Base-by-base conservation (phyloP, 495 filamentous ascomycete species). In the Niebla homalea region DNA sequence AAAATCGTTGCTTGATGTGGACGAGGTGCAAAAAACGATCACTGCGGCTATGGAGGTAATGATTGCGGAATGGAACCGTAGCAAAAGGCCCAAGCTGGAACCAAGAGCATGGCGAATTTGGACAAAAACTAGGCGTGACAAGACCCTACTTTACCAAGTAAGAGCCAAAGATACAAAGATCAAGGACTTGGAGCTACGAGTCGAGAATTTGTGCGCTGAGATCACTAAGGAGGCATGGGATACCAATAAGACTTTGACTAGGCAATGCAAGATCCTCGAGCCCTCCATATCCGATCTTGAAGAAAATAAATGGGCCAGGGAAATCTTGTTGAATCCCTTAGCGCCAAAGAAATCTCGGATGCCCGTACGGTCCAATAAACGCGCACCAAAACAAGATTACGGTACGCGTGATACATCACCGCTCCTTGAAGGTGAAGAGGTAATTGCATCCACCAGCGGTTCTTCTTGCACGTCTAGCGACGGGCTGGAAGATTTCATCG, bases 101-200 rank as follows among this genome's bases (percentile, higher is more conserved):
- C 54, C 48, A 12, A 75, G 71, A 43, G 82, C 83, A 0, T 76
- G 72, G 54, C 63, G 55, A n/a, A 52, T 82, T 14, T 94, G 89
- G 86, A 67, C 64, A 15, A 67, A 58, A 23, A 70, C 68, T 2
- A 74, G 59, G 51, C 60, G 57, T n/a, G 48, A 58, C 21, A 60
- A 58, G 41, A 60, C 46, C 20, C 53, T 49, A n/a, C 64, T 60
- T 43, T 57, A 56, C 5, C 58, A 62, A 32, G 65, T 65, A n/a
- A 57, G 51, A 22, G 36, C n/a, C 8, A 23, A 55, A 12, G 38
- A 51, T 11, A 42, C 51, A n/a, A 49, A 64, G 2, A 54, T 73
- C 20, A 46, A 63, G 2, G 37, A 56, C 22, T 59, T 80, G 15
- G 60, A 73, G 14, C 29, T 48, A 3, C 79, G 81, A 8, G 61